These are phyloP conservation scores for Tagetes erecta DNA, from an alignment of 129 eudicot species.

Conservation along the genomic window DNA sequence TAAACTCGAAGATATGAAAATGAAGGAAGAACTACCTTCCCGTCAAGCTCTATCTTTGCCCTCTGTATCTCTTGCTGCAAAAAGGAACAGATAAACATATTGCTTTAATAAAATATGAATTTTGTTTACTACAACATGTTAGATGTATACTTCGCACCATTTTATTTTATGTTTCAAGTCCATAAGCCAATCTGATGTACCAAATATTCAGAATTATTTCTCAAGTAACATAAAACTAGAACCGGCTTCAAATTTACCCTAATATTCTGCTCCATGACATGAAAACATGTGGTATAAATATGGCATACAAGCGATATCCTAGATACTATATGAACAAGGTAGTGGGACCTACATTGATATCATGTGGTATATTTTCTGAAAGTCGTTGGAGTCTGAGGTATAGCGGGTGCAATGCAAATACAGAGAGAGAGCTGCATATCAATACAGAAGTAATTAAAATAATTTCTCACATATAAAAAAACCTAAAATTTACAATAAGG, in stretches of 20 bases:
- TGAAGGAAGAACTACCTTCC: conserved; percentile 52
- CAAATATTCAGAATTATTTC: background rate
- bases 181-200: no score
- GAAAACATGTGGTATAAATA: background rate
- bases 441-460: conserved; percentile 6
- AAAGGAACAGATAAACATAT: conserved; percentile 12
- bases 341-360: conserved; percentile 56
- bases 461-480: background rate
- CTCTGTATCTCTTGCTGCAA: conserved; percentile 75
- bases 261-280: background rate
- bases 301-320: conserved; percentile 3
- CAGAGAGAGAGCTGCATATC: conserved; percentile 89
- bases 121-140: background rate
- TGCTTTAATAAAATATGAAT: background rate
- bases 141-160: no score
- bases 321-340: background rate
- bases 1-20: background rate
- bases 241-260: conserved; percentile 1
- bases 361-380: conserved; percentile 68
- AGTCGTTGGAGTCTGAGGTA: conserved; percentile 90
- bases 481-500: background rate
- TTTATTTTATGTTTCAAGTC: no score
- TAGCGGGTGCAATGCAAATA: conserved; percentile 92
- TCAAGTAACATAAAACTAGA: conserved; percentile 8
- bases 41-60: conserved; percentile 61